Conservation (phyloP, 108 stramenopile genomes). For the Chaetoceros tenuissimus region DNA sequence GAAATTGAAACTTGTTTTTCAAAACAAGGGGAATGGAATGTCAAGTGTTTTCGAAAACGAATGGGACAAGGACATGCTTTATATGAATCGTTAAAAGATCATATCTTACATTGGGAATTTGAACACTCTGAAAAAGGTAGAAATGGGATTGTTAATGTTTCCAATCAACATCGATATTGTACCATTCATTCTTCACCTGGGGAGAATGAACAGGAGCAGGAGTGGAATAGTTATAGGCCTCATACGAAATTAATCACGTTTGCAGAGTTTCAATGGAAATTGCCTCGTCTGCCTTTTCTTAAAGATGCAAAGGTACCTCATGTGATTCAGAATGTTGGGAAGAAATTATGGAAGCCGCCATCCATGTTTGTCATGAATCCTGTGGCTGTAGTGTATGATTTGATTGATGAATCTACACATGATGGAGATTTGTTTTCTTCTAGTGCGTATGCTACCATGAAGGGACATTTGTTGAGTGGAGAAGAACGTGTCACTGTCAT, state of each 20-base stretch:
- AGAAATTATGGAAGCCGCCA: conserved; percentile 12
- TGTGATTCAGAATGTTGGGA: conserved; percentile 2
- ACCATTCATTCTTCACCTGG: background rate
- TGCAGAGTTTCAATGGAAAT: background rate
- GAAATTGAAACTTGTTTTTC: too few species aligned
- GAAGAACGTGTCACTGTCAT: conserved; percentile 48
- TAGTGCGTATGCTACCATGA: conserved; percentile 42
- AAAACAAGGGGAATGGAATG: conserved; percentile 25
- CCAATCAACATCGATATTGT: background rate
- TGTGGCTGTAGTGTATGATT: conserved; percentile 35
- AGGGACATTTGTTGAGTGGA: conserved; percentile 36
- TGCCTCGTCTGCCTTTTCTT: conserved; percentile 3
- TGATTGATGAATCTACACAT: conserved; percentile 33
- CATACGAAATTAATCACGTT: background rate
- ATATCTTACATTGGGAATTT: conserved; percentile 44
- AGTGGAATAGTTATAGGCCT: background rate
- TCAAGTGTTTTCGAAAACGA: conserved; percentile 20
- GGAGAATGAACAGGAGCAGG: background rate
- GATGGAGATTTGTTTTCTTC: conserved; percentile 12
- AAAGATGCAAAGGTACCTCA: background rate
- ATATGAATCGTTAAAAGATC: conserved; percentile 34
- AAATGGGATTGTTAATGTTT: background rate
- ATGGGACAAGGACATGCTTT: conserved; percentile 34
- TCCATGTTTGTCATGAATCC: conserved; percentile 35
- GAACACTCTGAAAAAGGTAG: background rate